Evolutionary conservation across 495 filamentous ascomycete species (phyloP).

Genomic region (Xylaria longipes): DNA sequence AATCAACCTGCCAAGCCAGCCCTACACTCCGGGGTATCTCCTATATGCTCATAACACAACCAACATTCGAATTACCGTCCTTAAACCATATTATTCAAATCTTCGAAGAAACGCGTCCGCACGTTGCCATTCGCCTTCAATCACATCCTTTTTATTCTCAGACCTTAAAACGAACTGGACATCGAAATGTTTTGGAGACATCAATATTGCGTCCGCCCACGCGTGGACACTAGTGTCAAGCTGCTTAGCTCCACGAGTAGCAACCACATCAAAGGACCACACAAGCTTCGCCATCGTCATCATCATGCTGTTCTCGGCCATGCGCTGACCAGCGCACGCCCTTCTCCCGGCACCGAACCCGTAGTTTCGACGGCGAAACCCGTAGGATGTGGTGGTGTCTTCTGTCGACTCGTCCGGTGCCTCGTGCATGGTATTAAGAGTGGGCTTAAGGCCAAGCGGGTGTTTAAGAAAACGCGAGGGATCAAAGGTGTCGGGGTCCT

Average conservation of each 20-base stretch:
- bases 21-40: no score
- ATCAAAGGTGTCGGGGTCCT: constrained; percentile 38
- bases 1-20: no score
- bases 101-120: not conserved
- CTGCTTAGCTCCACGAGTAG: not conserved
- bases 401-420: not conserved
- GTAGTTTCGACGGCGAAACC: constrained; percentile 25
- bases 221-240: constrained; percentile 3
- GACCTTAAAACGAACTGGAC: not conserved
- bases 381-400: constrained; percentile 15
- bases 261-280: constrained; percentile 28
- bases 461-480: constrained; percentile 36
- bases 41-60: no score
- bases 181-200: not conserved
- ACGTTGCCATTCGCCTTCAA: not conserved
- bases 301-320: constrained; percentile 31
- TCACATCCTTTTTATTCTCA: not conserved
- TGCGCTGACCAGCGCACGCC: constrained; percentile 26
- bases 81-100: not conserved
- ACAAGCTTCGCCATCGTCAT: constrained; percentile 28
- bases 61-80: no score
- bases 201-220: not conserved
- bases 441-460: not conserved
- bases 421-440: not conserved
- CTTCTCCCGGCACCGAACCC: constrained; percentile 29